A percentile compares a stretch with the other conserved stretches of the same genome.
phyloP scores from a whole-genome alignment of 768 basidiomycete species.

The Chlorophyllum brunneum region DNA sequence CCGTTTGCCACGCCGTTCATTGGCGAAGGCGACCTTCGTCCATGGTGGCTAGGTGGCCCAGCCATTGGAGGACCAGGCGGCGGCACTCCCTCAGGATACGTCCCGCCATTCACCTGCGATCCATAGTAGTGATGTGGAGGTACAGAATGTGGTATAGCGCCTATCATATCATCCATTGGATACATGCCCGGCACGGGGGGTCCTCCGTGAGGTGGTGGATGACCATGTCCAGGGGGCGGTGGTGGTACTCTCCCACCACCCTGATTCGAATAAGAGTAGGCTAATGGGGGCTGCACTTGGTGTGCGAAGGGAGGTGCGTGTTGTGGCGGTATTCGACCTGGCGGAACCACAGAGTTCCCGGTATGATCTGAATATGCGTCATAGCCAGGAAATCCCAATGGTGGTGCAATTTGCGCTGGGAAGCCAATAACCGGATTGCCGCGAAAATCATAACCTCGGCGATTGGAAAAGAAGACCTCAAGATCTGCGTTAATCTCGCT shows the following conservation, averaged over 20 bases:
- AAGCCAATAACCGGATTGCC: conserved; percentile 6
- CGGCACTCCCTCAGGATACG: conserved; percentile 12
- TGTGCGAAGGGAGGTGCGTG: conserved; percentile 4
- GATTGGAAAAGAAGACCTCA: conserved; percentile 49
- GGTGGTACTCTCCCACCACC: conserved; percentile 7
- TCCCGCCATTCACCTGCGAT: conserved; percentile 20
- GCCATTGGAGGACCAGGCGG: conserved; percentile 13
- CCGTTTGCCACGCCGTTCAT: conserved; percentile 27
- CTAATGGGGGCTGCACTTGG: conserved; percentile 7
- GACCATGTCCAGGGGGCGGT: conserved; percentile 5
- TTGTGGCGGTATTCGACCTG: conserved; percentile 14
- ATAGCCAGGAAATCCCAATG: background rate
- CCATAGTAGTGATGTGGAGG: conserved; percentile 33
- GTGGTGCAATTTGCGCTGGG: conserved; percentile 5
- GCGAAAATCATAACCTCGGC: conserved; percentile 16
- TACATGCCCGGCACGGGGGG: conserved; percentile 3
- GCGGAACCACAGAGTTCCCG: conserved; percentile 9
- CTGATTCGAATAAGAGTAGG: conserved; percentile 2
- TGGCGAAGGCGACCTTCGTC: conserved; percentile 36
- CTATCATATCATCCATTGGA: conserved; percentile 14
- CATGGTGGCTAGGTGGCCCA: conserved; percentile 17
- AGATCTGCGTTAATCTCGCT: conserved; percentile 50
- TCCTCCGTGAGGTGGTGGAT: conserved; percentile 6
- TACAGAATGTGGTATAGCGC: conserved; percentile 23
- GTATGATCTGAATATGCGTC: conserved; percentile 10